phyloP scores from a whole-genome alignment of 2,329 filamentous ascomycete genomes.

The Periconia macrospinosa region DNA sequence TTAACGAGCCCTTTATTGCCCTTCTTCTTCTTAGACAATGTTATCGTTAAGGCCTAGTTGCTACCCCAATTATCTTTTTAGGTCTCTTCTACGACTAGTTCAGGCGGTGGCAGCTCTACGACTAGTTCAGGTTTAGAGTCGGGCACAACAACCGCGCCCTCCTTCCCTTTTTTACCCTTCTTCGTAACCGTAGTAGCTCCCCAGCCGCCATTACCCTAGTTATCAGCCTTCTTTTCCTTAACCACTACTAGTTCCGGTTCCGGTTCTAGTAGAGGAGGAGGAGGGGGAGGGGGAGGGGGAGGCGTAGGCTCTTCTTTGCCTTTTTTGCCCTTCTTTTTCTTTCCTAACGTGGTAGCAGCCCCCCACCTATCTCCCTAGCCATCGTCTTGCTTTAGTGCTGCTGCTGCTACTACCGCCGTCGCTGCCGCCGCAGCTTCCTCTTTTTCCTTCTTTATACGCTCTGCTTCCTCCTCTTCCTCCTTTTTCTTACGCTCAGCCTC shows the following conservation, averaged over 20 bases:
- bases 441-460: slow-evolving; percentile 28
- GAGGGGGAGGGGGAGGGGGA: slow-evolving; percentile 48
- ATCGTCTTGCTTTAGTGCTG: slow-evolving; percentile 40
- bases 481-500: slow-evolving; percentile 21
- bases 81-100: slow-evolving; percentile 26
- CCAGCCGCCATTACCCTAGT: slow-evolving; percentile 11
- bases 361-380: slow-evolving; percentile 38
- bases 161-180: slow-evolving; percentile 57
- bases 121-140: slow-evolving; percentile 19
- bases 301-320: slow-evolving; percentile 20
- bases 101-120: slow-evolving; percentile 23
- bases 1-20: slow-evolving; percentile 50
- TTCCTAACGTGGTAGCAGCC: slow-evolving; percentile 20
- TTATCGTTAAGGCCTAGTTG: slow-evolving; percentile 24
- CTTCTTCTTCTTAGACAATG: slow-evolving; percentile 39
- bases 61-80: slow-evolving; percentile 35
- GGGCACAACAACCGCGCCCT: slow-evolving; percentile 31
- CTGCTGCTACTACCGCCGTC: slow-evolving; percentile 12
- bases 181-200: too few species aligned
- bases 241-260: slow-evolving; percentile 21
- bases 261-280: slow-evolving; percentile 37
- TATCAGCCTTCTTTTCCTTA: slow-evolving; percentile 34
- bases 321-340: slow-evolving; percentile 39
- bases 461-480: slow-evolving; percentile 28
- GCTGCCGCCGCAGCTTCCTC: slow-evolving; percentile 17